Conservation (phyloP, 768 basidiomycete species). For the Coprinellus micaceus region DNA sequence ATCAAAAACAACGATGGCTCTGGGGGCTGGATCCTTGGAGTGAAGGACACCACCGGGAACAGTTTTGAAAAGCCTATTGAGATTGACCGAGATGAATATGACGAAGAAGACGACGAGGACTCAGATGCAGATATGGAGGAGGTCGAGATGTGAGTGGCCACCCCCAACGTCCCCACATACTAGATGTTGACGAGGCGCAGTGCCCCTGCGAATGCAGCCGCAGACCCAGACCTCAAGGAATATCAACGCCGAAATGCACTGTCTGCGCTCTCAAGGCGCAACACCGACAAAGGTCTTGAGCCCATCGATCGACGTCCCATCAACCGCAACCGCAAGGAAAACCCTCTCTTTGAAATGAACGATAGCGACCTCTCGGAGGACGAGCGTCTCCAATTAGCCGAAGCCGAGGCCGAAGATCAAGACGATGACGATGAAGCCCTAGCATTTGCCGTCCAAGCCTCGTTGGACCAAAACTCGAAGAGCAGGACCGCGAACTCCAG, state of each 20-base stretch:
- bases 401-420: slow-evolving; percentile 18
- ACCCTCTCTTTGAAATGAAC: slow-evolving; percentile 47
- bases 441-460: slow-evolving; percentile 59
- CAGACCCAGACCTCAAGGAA: slow-evolving; percentile 62
- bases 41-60: slow-evolving; percentile 80
- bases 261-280: slow-evolving; percentile 50
- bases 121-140: slow-evolving; percentile 79
- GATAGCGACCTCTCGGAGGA: slow-evolving; percentile 43
- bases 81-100: slow-evolving; percentile 61
- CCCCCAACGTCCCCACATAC: no score
- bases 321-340: slow-evolving; percentile 32
- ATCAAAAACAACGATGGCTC: slow-evolving; percentile 84
- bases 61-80: slow-evolving; percentile 81
- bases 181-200: no score
- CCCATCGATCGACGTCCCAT: slow-evolving; percentile 13
- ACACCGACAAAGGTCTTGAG: slow-evolving; percentile 35
- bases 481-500: no score
- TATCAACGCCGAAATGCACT: slow-evolving; percentile 61
- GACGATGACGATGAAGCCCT: slow-evolving; percentile 50
- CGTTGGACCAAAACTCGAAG: slow-evolving; percentile 51
- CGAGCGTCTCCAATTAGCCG: slow-evolving; percentile 29
- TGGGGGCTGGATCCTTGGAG: slow-evolving; percentile 94
- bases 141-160: slow-evolving; percentile 56
- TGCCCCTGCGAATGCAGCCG: slow-evolving; percentile 27
- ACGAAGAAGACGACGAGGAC: slow-evolving; percentile 47